Evolutionary conservation across 2,329 filamentous ascomycete species (phyloP), one percentile per base, ranked within the genome.

Genomic region (Septoria petroselini): DNA sequence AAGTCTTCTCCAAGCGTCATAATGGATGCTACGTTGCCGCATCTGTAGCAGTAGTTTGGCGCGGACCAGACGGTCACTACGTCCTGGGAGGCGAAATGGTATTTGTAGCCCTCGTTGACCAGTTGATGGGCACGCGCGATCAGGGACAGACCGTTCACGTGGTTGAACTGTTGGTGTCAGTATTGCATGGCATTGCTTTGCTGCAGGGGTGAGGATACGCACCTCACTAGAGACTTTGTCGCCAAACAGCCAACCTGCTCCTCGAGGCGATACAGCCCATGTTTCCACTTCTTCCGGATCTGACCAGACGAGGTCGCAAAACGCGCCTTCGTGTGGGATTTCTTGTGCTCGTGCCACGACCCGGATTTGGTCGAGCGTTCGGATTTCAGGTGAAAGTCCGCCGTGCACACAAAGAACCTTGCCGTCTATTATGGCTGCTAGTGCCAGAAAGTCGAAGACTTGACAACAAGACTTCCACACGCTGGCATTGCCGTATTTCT

Each of bases 1-100:
- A 96, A 77, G 63, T 93, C 86, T 63, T 86, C 85, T 59, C 86
- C 84, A 21, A 96, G 83, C 44, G 90, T 90, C 84, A 95, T 95
- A 67, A 96, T 95, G 4, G 80, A 83, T 15, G 83, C 83, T 54
- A 86, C 91, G 63, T 97, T 97, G 47, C 91, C 91, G 55, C 74
- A 77, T 21, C 67, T 63, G 51, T 70, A 70, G 60, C 67, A 70
- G 54, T 70, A 70, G 48, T 70, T 70, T 18, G 67, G 67, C 31
- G 67, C 67, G 12, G 68, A 71, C 91, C 83, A 86, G 18, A 86
- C 83, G 1, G 83, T 86, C 14, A 95, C 91, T 34, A 96, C 91
- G 9, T 94, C 94, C 15, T 35, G 33, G 68, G 95, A 88, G 46
- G 86, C 80, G 72, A 97, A 97, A 68, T 97, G 91, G 69, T 94